Base-by-base conservation (phyloP, 2,329 filamentous ascomycete genomes). In the Penicillium brasilianum region DNA sequence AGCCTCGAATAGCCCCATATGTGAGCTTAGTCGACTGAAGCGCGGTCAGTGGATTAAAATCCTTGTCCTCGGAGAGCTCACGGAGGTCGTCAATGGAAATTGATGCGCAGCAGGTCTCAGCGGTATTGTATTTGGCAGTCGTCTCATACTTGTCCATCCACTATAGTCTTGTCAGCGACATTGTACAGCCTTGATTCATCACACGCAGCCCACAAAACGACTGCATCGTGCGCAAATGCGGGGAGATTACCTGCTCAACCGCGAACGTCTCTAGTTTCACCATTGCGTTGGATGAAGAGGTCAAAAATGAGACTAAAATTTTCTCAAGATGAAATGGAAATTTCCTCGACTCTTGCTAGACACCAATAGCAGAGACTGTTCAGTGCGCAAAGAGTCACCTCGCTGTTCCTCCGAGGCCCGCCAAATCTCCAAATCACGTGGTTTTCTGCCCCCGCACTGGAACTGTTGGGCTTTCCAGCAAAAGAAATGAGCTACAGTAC, bases 1-100 rank as follows among this genome's bases (percentile, higher is more conserved):
- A 90, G 32, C 89, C 92, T 18, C 84, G 84, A 61, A 94, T 93
- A 16, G 87, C 80, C 25, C 90, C 91, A 74, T 96, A 94, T 6
- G 85, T 88, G 55, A 95, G 84, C 52, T 78, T 84, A 4, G 85
- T 84, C 5, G 85, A 81, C 44, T 82, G 72, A 44, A 69, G 60
- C 34, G 66, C 52, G 46, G 78, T 80, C 71, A 78, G 85, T 55
- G 70, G 83, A 76, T 60, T 76, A 57, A 64, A 74, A 64, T 71
- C 69, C 54, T 85, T 83, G 66, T 87, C 83, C 48, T 85, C 84
- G 18, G 82, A 84, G 8, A 87, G 72, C 1, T 76, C 77, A 43
- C 77, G 76, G 4, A 87, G 79, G 50, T 86, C 80, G 36, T 84
- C 76, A 43, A 87, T 73, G 3, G 84, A 85, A 36, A 87, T 76